A percentile compares a stretch with the other conserved stretches of the same genome.
These are phyloP conservation scores for Alternaria alternata DNA, from an alignment of 2,329 filamentous ascomycete genomes.

Conservation along the genomic window DNA sequence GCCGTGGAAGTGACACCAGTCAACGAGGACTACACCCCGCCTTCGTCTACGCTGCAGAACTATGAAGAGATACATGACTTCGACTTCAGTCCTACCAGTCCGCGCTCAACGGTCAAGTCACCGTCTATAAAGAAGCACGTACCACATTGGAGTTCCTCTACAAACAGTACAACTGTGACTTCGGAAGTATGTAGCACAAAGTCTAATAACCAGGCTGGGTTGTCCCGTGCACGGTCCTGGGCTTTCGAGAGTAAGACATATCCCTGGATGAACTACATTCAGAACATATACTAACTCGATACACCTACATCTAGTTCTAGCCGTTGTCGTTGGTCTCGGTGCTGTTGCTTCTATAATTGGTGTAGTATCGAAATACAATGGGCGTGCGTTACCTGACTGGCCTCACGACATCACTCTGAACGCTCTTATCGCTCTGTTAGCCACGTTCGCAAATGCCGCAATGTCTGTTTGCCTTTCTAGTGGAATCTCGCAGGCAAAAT, in stretches of 20 bases:
- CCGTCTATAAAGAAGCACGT: slow-evolving; percentile 14
- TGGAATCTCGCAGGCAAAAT: slow-evolving; percentile 24
- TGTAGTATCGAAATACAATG: slow-evolving; percentile 19
- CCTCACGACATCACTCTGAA: slow-evolving; percentile 24
- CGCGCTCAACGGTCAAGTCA: slow-evolving; percentile 2
- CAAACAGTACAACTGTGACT: slow-evolving; percentile 13
- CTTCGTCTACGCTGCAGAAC: slow-evolving; percentile 7
- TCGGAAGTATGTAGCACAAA: slow-evolving; percentile 17
- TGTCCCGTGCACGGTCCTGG: slow-evolving; percentile 15
- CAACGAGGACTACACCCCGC: slow-evolving; percentile 6
- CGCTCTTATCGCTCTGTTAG: slow-evolving; percentile 23
- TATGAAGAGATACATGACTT: slow-evolving; percentile 13
- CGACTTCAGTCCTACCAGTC: slow-evolving; percentile 13
- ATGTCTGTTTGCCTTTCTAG: slow-evolving; percentile 22
- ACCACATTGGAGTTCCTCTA: slow-evolving; percentile 16
- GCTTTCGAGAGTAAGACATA: slow-evolving; percentile 11
- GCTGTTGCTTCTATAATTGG: slow-evolving; percentile 21
- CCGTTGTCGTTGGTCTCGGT: slow-evolving; percentile 13
- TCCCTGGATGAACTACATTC: neutral
- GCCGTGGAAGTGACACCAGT: slow-evolving; percentile 7
- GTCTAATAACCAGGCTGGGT: slow-evolving; percentile 8
- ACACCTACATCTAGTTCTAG: slow-evolving; percentile 6
- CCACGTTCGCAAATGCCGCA: slow-evolving; percentile 22
- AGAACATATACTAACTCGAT: neutral
- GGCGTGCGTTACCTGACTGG: slow-evolving; percentile 22